These are phyloP conservation scores for Amauroascus verrucosus DNA, from an alignment of 2,329 filamentous ascomycete genomes.

Conservation along the genomic window DNA sequence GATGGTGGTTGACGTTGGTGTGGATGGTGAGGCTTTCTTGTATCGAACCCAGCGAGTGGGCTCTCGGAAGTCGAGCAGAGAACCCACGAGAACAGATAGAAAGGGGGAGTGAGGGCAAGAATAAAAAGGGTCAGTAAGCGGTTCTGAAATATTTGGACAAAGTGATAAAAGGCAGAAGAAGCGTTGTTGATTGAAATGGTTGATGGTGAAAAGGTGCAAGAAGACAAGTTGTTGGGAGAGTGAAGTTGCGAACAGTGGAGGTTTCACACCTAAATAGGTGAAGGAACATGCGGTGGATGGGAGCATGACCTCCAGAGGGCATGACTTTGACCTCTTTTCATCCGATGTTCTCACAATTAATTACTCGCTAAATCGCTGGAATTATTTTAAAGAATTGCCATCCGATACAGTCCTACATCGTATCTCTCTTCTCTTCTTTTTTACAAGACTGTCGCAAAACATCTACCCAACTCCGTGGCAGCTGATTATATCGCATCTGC, in stretches of 20 bases:
- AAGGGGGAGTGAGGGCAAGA: not conserved
- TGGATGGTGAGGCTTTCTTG: conserved; percentile 7
- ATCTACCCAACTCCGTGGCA: not conserved
- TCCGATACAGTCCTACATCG: too few relatives aligned
- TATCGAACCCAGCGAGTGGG: conserved; percentile 10
- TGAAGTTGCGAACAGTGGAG: conserved; percentile 13
- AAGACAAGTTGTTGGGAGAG: not conserved
- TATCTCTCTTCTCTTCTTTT: not conserved
- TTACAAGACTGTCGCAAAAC: too few relatives aligned
- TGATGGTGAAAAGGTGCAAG: conserved; percentile 7
- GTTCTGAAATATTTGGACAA: not conserved
- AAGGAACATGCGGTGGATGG: conserved; percentile 2
- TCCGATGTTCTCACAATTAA: not conserved
- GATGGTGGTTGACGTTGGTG: conserved; percentile 8
- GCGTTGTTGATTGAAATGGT: conserved; percentile 3
- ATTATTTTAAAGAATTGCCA: too few relatives aligned
- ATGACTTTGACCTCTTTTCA: not conserved
- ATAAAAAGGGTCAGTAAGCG: not conserved
- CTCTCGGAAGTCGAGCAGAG: not conserved
- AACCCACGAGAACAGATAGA: not conserved
- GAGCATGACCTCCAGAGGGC: conserved; percentile 7
- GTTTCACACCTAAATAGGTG: conserved; percentile 11
- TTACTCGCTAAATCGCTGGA: too few relatives aligned
- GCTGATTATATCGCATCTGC: not conserved
- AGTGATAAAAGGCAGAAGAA: not conserved